A percentile compares a stretch with the other conserved stretches of the same genome.
These are phyloP conservation scores for Xylaria telfairii DNA, from an alignment of 495 filamentous ascomycete species.

Conservation along the genomic window DNA sequence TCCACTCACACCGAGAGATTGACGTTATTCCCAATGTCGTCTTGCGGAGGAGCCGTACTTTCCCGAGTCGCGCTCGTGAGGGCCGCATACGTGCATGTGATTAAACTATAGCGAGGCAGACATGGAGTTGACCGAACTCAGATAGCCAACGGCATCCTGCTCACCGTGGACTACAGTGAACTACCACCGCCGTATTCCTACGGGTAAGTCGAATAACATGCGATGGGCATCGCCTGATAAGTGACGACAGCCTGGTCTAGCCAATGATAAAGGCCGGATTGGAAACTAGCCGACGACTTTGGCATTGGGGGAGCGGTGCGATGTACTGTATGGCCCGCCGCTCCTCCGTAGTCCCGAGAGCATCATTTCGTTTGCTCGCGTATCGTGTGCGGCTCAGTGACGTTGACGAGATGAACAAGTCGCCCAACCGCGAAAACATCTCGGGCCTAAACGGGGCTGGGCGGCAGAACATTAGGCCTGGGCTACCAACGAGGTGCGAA, in stretches of 20 bases:
- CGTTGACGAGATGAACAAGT: neutral
- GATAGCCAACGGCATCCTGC: neutral
- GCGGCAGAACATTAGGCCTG: constrained; percentile 15
- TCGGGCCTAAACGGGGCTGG: neutral
- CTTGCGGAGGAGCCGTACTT: neutral
- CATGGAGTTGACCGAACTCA: neutral
- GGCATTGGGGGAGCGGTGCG: neutral
- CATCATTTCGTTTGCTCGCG: neutral
- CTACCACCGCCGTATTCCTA: neutral
- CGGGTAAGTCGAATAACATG: constrained; percentile 1
- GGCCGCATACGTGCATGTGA: neutral
- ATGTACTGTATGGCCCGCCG: neutral
- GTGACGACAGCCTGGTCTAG: neutral
- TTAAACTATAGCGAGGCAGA: neutral
- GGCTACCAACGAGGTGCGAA: neutral
- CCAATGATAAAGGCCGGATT: neutral
- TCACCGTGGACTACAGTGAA: neutral
- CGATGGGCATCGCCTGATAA: neutral
- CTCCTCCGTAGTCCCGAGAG: neutral
- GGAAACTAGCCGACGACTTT: neutral
- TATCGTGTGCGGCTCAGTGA: neutral
- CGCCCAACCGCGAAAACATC: constrained; percentile 14
- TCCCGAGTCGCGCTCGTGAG: neutral
- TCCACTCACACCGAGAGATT: neutral
- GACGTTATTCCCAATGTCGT: neutral